Conservation (phyloP, 2,329 filamentous ascomycete species). For the Knufia petricola region DNA sequence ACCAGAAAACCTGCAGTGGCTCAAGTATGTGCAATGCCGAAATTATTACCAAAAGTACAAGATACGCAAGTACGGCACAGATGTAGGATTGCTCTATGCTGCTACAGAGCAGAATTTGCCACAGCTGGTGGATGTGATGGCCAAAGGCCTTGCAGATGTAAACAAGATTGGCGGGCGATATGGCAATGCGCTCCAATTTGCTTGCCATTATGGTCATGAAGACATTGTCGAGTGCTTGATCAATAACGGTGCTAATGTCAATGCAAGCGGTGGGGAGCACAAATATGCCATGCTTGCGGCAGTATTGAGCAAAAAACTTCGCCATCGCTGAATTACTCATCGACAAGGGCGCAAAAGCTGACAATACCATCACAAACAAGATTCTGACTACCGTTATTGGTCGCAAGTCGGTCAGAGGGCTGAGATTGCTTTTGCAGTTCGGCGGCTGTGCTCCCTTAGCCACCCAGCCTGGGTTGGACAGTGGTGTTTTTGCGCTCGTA, state of each 20-base stretch:
- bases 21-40: not conserved
- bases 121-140: not conserved
- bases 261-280: not conserved
- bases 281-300: not conserved
- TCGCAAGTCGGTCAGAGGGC: not conserved
- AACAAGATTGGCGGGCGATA: not conserved
- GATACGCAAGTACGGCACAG: not conserved
- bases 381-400: not conserved
- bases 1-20: not conserved
- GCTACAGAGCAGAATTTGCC: not conserved
- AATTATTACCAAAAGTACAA: not conserved
- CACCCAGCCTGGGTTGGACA: too few species aligned
- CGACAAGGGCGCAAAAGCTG: not conserved
- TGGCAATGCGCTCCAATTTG: conserved; percentile 5
- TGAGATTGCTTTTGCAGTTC: not conserved
- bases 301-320: not conserved
- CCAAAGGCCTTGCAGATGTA: not conserved
- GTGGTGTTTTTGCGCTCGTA: too few species aligned
- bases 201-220: not conserved
- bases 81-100: not conserved
- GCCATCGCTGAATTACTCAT: not conserved
- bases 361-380: not conserved
- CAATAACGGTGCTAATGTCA: conserved; percentile 5
- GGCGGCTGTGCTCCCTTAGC: not conserved
- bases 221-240: not conserved